phyloP scores from a whole-genome alignment of 2,329 filamentous ascomycete species.

The Colletotrichum destructivum region DNA sequence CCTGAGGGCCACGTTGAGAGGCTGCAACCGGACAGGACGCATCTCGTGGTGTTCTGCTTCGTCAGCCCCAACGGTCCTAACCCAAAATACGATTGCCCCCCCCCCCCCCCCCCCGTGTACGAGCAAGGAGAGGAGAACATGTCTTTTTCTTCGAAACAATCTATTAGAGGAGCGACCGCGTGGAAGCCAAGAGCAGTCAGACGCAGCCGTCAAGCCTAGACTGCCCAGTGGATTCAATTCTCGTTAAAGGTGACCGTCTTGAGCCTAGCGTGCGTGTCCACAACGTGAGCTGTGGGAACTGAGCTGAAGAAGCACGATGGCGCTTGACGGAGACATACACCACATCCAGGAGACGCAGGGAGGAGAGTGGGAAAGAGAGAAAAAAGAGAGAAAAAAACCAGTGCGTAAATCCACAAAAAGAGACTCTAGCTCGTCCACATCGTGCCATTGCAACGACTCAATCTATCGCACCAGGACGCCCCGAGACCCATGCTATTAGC shows the following conservation, averaged over 20 bases:
- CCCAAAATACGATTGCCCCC: background rate
- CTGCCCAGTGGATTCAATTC: background rate
- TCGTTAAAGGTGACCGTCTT: slow-evolving; percentile 23
- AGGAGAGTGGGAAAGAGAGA: too few species aligned
- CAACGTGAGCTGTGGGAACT: slow-evolving; percentile 8
- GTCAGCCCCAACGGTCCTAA: slow-evolving; percentile 12
- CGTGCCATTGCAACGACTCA: background rate
- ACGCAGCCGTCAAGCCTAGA: slow-evolving; percentile 3
- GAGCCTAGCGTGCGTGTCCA: slow-evolving; percentile 18
- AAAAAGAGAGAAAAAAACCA: slow-evolving; percentile 9
- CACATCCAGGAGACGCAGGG: background rate
- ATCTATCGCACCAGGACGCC: background rate
- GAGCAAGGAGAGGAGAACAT: background rate
- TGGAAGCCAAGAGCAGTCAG: slow-evolving; percentile 18
- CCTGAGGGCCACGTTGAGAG: slow-evolving; percentile 19
- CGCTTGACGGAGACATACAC: background rate
- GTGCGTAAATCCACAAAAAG: background rate
- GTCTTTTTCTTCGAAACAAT: slow-evolving; percentile 11
- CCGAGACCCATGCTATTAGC: background rate
- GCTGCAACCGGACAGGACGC: background rate
- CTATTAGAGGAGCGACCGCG: background rate
- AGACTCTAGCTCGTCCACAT: slow-evolving; percentile 5
- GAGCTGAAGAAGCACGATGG: slow-evolving; percentile 17
- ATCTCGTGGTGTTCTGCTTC: background rate
- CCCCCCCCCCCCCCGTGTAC: background rate